Conservation (phyloP, 2,329 filamentous ascomycete species). For the Raffaelea albimanens region DNA sequence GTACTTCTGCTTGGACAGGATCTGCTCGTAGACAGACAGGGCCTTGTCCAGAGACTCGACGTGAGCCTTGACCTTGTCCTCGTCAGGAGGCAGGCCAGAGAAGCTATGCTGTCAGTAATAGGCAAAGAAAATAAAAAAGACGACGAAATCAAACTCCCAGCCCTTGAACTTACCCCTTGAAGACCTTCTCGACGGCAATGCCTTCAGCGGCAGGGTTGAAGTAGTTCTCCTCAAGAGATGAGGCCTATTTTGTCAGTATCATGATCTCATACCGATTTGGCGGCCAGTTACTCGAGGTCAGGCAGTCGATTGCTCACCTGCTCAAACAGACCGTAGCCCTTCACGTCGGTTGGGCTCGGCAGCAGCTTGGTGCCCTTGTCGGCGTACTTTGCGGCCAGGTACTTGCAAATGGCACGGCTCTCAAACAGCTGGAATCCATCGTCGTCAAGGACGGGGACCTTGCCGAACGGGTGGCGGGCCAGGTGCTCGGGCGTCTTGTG, state of each 20-base stretch:
- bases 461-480: not conserved
- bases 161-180: not conserved
- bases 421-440: not conserved
- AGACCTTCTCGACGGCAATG: not conserved
- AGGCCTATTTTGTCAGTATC: no score
- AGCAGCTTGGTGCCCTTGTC: not conserved
- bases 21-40: not conserved
- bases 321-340: not conserved
- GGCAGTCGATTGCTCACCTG: not conserved
- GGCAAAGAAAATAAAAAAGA: not conserved
- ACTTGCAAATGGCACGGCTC: slow-evolving; percentile 1
- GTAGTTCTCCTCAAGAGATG: not conserved
- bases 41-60: not conserved
- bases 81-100: not conserved
- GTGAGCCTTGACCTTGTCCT: not conserved
- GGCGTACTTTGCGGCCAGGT: slow-evolving; percentile 1
- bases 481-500: not conserved
- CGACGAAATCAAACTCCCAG: not conserved
- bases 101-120: not conserved
- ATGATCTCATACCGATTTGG: no score
- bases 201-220: not conserved
- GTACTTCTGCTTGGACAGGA: slow-evolving; percentile 1
- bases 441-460: slow-evolving; percentile 1
- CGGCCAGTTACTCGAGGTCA: no score
- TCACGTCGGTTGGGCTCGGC: not conserved